Percentiles rank a stretch among this genome's conserved stretches.
phyloP scores from a whole-genome alignment of 305 asterid genomes.

The Coffea humblotiana region DNA sequence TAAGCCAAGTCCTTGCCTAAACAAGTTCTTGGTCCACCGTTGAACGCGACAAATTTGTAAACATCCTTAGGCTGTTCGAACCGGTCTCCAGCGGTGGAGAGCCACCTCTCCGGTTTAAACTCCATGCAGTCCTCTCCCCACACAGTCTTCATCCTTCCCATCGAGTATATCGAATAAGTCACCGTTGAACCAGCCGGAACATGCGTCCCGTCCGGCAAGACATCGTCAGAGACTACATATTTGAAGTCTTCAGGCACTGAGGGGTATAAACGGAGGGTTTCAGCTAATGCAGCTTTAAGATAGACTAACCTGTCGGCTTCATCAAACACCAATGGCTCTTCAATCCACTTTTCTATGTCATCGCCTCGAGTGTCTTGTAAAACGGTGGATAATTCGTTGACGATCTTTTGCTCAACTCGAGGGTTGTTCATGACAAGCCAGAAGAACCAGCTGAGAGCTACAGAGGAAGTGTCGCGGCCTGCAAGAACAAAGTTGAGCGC shows the following conservation, averaged over 20 bases:
- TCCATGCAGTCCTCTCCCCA: constrained; percentile 94
- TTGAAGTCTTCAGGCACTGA: constrained; percentile 70
- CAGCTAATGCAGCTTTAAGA: constrained; percentile 62
- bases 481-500: constrained; percentile 79
- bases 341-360: constrained; percentile 45
- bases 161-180: constrained; percentile 78
- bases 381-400: constrained; percentile 40
- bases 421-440: constrained; percentile 61
- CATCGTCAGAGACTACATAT: constrained; percentile 58
- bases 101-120: constrained; percentile 91
- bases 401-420: constrained; percentile 46
- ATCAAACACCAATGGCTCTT: constrained; percentile 53
- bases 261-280: constrained; percentile 62
- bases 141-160: constrained; percentile 68
- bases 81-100: constrained; percentile 49
- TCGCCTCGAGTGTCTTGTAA: constrained; percentile 48
- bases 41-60: constrained; percentile 72
- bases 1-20: constrained; percentile 90
- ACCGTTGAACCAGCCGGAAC: constrained; percentile 83
- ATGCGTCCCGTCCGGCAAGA: constrained; percentile 58
- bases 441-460: constrained; percentile 84
- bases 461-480: constrained; percentile 75
- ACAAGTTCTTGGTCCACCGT: constrained; percentile 88
- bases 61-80: constrained; percentile 70
- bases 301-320: constrained; percentile 51